These are phyloP conservation scores for Iris pallida DNA, from an alignment of 116 monocot species.

Conservation along the genomic window DNA sequence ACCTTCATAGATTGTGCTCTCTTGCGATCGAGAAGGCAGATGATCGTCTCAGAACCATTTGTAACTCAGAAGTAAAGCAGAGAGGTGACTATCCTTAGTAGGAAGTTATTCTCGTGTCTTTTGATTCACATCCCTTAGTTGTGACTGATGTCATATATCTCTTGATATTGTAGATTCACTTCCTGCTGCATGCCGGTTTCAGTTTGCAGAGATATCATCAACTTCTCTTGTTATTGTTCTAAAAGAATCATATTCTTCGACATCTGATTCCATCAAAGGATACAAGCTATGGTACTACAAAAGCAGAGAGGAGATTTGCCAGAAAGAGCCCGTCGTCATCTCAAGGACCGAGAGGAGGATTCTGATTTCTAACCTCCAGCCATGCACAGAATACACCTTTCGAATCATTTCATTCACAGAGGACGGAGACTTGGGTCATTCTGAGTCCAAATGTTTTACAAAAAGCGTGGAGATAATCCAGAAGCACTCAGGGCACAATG, in stretches of 20 bases:
- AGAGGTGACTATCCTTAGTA: slow-evolving; percentile 32
- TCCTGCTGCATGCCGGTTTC: slow-evolving; percentile 89
- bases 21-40: slow-evolving; percentile 84
- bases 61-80: slow-evolving; percentile 23
- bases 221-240: slow-evolving; percentile 70
- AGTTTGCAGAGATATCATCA: slow-evolving; percentile 83
- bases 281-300: slow-evolving; percentile 91
- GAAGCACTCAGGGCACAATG: slow-evolving; percentile 32
- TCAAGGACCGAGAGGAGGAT: slow-evolving; percentile 68
- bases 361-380: slow-evolving; percentile 71
- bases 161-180: slow-evolving; percentile 59
- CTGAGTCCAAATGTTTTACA: slow-evolving; percentile 87
- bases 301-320: slow-evolving; percentile 46
- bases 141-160: not conserved
- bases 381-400: slow-evolving; percentile 90
- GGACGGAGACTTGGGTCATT: slow-evolving; percentile 78
- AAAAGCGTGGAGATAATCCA: slow-evolving; percentile 71
- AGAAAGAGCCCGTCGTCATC: slow-evolving; percentile 61
- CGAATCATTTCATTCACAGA: slow-evolving; percentile 86
- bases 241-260: slow-evolving; percentile 45
- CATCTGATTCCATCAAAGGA: slow-evolving; percentile 49
- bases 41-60: slow-evolving; percentile 45
- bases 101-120: not conserved
- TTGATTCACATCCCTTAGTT: not conserved
- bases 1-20: slow-evolving; percentile 78